Base-by-base conservation (phyloP, 192 early-diverging fungal genomes). In the Martensiomyces pterosporus region DNA sequence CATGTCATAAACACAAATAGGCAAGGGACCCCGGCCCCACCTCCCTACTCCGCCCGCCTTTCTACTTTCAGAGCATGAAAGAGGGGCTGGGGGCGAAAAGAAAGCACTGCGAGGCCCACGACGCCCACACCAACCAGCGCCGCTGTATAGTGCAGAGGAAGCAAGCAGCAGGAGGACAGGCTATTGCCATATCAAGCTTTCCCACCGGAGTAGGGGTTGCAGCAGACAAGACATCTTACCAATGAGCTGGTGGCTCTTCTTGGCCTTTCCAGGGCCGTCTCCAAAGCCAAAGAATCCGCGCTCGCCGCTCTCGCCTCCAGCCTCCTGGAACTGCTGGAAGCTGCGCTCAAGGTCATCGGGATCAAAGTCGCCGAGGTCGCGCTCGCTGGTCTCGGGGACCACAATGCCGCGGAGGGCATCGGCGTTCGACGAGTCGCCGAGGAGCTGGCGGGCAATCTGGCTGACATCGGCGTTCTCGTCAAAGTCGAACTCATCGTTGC, bases 231-330 rank as follows among this genome's bases (percentile, higher is more conserved):
- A 26, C 7, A 19, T 19, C 71, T 63, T 75, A 75, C 71, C 71
- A 50, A 75, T 47, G 41, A 75, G 59, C 59, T 75, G 71, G 40
- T 75, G 71, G 47, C 51, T 56, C 6, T 23, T 66, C 47, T 66
- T 66, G 16, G 71, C 67, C 60, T 75, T 27, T 32, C 71, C 71
- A 10, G 46, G 25, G 50, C 60, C 67, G 38, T 32, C 12, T 5
- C 47, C 45, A 39, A 61, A 61, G 54, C 68, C 45, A 47, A 71
- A 64, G 17, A 75, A 36, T 15, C 71, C 71, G 22, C 71, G 71
- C 18, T 57, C 42, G 47, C 32, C 38, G 39, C 35, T 36, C 18
- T 44, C 60, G 41, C 36, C 60, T 14, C 34, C 27, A 3, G 19
- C 35, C 15, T 26, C 23, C n/a, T 17, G 7, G 39, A 16, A 49